These are phyloP conservation scores for Suillus decipiens DNA, from an alignment of 768 basidiomycete species.

Conservation along the genomic window DNA sequence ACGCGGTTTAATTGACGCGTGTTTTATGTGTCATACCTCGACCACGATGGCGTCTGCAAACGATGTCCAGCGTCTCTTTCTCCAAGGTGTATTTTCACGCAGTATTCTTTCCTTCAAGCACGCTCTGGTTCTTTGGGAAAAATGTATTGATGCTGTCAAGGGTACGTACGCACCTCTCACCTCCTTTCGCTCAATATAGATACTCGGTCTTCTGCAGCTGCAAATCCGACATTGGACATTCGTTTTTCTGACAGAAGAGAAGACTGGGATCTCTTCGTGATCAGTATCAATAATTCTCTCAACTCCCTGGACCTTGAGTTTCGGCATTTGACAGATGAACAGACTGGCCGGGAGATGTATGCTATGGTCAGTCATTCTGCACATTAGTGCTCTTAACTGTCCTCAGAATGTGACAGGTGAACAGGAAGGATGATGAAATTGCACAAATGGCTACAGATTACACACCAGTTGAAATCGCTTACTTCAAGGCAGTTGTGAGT, in stretches of 20 bases:
- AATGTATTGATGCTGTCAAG: constrained; percentile 67
- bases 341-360: constrained; percentile 62
- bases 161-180: constrained; percentile 39
- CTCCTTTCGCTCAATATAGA: constrained; percentile 10
- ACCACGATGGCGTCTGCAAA: constrained; percentile 46
- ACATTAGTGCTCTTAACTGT: neutral
- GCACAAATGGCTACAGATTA: constrained; percentile 88
- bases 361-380: constrained; percentile 55
- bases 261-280: constrained; percentile 63
- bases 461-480: constrained; percentile 73
- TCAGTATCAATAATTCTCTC: constrained; percentile 59
- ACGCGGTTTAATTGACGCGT: constrained; percentile 27
- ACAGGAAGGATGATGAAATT: constrained; percentile 76
- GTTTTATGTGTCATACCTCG: constrained; percentile 10
- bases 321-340: constrained; percentile 61
- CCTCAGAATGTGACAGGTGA: constrained; percentile 52
- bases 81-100: constrained; percentile 77
- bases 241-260: constrained; percentile 40
- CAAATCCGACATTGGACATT: constrained; percentile 52
- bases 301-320: constrained; percentile 77
- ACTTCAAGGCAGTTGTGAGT: constrained; percentile 81
- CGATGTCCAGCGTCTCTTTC: constrained; percentile 76
- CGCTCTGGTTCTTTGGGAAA: constrained; percentile 65
- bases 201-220: constrained; percentile 40
- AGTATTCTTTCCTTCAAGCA: constrained; percentile 65